phyloP scores from a whole-genome alignment of 2,329 filamentous ascomycete genomes.

The Cadophora sp. region DNA sequence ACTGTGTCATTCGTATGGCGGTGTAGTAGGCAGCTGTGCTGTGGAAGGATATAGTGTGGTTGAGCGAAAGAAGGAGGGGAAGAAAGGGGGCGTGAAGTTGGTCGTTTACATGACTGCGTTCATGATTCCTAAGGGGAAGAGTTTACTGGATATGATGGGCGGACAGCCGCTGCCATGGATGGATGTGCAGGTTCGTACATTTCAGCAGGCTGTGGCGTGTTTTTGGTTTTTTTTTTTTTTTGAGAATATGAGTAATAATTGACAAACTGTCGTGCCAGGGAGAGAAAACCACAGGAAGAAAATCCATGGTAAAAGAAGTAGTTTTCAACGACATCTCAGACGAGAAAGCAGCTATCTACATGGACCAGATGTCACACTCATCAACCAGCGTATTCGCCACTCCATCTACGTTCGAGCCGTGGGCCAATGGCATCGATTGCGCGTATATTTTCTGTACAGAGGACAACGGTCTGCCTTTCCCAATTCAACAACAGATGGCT shows the following conservation, averaged over 20 bases:
- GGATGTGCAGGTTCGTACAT: slow-evolving; percentile 28
- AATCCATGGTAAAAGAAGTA: slow-evolving; percentile 15
- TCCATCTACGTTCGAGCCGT: slow-evolving; percentile 35
- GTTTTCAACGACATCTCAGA: slow-evolving; percentile 30
- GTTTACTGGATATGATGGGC: slow-evolving; percentile 29
- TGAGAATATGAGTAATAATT: background rate
- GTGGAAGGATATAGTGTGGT: slow-evolving; percentile 25
- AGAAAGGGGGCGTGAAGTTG: slow-evolving; percentile 31
- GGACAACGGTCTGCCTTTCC: slow-evolving; percentile 30
- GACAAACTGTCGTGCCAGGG: slow-evolving; percentile 17
- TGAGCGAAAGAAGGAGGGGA: slow-evolving; percentile 21
- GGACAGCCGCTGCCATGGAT: slow-evolving; percentile 32
- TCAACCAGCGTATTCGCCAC: slow-evolving; percentile 27
- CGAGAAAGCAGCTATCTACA: slow-evolving; percentile 18
- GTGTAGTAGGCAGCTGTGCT: slow-evolving; percentile 42
- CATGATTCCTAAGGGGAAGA: slow-evolving; percentile 30
- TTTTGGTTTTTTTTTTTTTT: too few species aligned
- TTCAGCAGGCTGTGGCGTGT: too few species aligned
- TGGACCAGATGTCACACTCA: slow-evolving; percentile 24
- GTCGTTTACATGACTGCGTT: slow-evolving; percentile 32
- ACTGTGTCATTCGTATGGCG: slow-evolving; percentile 50
- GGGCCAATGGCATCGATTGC: slow-evolving; percentile 29
- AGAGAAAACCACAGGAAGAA: slow-evolving; percentile 23
- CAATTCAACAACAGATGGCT: slow-evolving; percentile 31
- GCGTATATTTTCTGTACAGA: slow-evolving; percentile 35